Evolutionary conservation across 352 stramenopile genomes (phyloP), one percentile per base, ranked within the genome.

Genomic region (Globisporangium polare): DNA sequence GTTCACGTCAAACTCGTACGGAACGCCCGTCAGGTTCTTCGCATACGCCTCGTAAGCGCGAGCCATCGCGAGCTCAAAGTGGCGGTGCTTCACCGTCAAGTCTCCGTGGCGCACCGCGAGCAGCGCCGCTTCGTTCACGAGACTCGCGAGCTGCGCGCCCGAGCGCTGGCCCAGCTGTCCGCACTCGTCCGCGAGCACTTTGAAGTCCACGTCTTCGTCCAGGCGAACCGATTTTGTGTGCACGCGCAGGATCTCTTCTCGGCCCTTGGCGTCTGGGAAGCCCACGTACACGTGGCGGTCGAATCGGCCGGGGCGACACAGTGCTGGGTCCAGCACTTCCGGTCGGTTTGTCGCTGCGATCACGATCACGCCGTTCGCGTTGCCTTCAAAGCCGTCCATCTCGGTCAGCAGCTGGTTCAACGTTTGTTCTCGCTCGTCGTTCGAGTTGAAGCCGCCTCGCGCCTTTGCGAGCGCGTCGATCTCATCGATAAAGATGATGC

Each of bases 401-500:
- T 94, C 83, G 2, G 83, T 93, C 46, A 95, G 66, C 43, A 96
- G 69, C 61, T 98, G 93, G 78, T 98, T 98, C 37, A 98, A 73
- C 57, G 95, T 98, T 66, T 98, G 94, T 65, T 98, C 95, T 43
- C 94, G 88, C 68, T 98, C 95, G 72, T 98, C 95, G 68, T 98
- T 98, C 45, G 83, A 91, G 67, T 93, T 94, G 42, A 96, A 69
- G 1, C 89, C 89, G 10, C 88, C 86, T n/a, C 90, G 77, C 0
- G 83, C 83, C 53, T 93, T 93, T 24, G 86, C 85, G 15, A 99
- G 77, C 24, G 96, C 94, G 80, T 99, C 96, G 67, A 99, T 97
- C 63, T 99, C 96, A 73, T 99, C 96, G 66, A 99, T 98, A 71
- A 99, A 99, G 67, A 99, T 97, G 66, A 99, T 98, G 66, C 95